Percentiles rank a stretch among this genome's conserved stretches.
Evolutionary conservation across 2,329 filamentous ascomycete species (phyloP).

Genomic region (Fusarium albidum): DNA sequence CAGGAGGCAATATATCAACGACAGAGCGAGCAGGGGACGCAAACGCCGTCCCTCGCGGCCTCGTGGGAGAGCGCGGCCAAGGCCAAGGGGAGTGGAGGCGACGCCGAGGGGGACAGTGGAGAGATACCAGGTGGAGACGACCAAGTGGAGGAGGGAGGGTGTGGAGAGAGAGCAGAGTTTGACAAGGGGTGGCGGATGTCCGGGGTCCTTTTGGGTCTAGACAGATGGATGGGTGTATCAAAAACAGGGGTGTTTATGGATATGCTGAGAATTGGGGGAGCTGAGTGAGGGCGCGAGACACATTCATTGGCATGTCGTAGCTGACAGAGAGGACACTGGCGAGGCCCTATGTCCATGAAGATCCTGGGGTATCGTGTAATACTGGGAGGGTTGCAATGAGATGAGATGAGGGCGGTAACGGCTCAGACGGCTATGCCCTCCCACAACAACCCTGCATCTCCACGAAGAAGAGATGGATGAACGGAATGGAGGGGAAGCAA

Average conservation of each 20-base stretch:
- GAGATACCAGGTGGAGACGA: slow-evolving; percentile 17
- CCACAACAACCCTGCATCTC: too few species aligned
- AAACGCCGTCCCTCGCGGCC: slow-evolving; percentile 9
- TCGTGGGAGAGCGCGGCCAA: slow-evolving; percentile 7
- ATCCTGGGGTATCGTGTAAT: slow-evolving; percentile 11
- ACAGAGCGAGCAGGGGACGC: slow-evolving; percentile 15
- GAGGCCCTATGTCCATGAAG: slow-evolving; percentile 5
- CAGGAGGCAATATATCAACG: slow-evolving; percentile 9
- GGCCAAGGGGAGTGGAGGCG: slow-evolving; percentile 16
- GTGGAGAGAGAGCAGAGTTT: slow-evolving; percentile 25
- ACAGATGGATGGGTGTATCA: slow-evolving; percentile 15
- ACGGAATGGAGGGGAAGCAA: slow-evolving; percentile 4
- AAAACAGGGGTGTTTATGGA: slow-evolving; percentile 21
- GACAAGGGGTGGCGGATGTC: slow-evolving; percentile 22
- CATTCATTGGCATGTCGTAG: neutral
- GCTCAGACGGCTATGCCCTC: slow-evolving; percentile 5
- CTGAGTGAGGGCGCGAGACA: too few species aligned
- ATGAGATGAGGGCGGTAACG: slow-evolving; percentile 1
- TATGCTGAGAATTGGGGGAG: slow-evolving; percentile 16
- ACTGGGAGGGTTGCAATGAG: slow-evolving; percentile 9
- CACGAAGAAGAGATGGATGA: neutral
- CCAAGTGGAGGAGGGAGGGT: slow-evolving; percentile 31
- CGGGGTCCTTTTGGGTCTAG: slow-evolving; percentile 28
- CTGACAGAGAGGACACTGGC: slow-evolving; percentile 2
- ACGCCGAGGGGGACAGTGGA: slow-evolving; percentile 12